phyloP scores from a whole-genome alignment of 345 rosid species.

The Pistacia vera region DNA sequence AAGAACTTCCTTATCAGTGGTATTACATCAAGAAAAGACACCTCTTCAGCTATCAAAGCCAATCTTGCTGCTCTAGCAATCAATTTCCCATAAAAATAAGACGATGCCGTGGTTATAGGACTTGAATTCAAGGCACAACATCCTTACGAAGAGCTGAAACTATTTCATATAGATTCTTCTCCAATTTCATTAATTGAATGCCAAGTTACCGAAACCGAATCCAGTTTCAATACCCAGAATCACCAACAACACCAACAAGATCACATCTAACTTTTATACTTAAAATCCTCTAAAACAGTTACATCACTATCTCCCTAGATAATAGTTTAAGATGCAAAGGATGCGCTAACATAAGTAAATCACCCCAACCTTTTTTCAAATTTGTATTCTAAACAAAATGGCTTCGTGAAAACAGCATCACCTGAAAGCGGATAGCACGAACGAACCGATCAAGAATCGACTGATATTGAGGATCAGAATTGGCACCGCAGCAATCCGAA shows the following conservation, averaged over 20 bases:
- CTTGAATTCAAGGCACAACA: conserved; percentile 59
- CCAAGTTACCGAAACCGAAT: conserved; percentile 79
- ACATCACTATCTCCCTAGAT: conserved; percentile 35
- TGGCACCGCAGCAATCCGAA: conserved; percentile 66
- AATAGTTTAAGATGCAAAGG: conserved; percentile 80
- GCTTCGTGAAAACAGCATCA: conserved; percentile 63
- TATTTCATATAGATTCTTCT: conserved; percentile 60
- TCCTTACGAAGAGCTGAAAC: conserved; percentile 67
- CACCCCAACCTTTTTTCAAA: conserved; percentile 93
- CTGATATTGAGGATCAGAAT: conserved; percentile 43
- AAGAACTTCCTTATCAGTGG: conserved; percentile 62
- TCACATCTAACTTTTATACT: conserved; percentile 82
- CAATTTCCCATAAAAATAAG: conserved; percentile 78
- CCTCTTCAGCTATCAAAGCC: conserved; percentile 91
- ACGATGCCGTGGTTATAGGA: conserved; percentile 43
- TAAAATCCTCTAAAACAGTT: conserved; percentile 58
- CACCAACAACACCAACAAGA: conserved; percentile 79
- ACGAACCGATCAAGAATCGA: conserved; percentile 73
- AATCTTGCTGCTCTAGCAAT: conserved; percentile 88
- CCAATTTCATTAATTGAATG: conserved; percentile 70
- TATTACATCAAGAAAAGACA: conserved; percentile 58
- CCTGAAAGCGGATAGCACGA: conserved; percentile 84
- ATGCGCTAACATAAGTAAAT: conserved; percentile 90
- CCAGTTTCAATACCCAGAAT: conserved; percentile 75
- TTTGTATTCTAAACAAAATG: conserved; percentile 72